A percentile compares a stretch with the other conserved stretches of the same genome.
Conservation (phyloP, 306 rosid species). For the Malus fusca region DNA sequence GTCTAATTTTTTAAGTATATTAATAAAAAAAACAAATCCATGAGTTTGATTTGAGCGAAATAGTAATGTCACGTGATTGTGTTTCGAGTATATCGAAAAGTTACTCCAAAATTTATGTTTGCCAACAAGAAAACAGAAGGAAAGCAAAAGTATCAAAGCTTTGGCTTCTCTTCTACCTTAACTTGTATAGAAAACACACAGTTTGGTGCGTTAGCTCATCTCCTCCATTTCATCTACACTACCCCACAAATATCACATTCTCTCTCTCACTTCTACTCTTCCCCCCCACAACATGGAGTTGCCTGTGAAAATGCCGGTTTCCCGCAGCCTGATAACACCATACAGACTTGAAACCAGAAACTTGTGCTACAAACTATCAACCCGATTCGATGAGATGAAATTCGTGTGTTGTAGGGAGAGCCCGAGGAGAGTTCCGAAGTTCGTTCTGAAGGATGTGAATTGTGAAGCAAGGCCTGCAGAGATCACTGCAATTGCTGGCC, state of each 20-base stretch:
- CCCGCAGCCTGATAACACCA: slow-evolving; percentile 31
- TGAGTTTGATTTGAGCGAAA: no score
- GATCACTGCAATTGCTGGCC: slow-evolving; percentile 88
- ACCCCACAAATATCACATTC: slow-evolving; percentile 28
- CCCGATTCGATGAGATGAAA: slow-evolving; percentile 41
- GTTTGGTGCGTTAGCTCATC: slow-evolving; percentile 92
- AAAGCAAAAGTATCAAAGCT: slow-evolving; percentile 13
- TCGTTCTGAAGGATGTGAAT: slow-evolving; percentile 63
- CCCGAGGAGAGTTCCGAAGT: slow-evolving; percentile 30
- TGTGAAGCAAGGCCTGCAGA: slow-evolving; percentile 81
- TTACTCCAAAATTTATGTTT: not conserved
- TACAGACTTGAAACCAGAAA: slow-evolving; percentile 56
- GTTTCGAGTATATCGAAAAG: not conserved
- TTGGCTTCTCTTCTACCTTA: slow-evolving; percentile 28
- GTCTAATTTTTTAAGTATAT: no score
- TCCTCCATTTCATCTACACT: slow-evolving; percentile 17
- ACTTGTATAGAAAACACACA: slow-evolving; percentile 12
- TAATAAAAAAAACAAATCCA: no score
- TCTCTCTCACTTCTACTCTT: slow-evolving; percentile 12
- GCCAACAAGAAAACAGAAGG: slow-evolving; percentile 21
- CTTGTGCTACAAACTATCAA: slow-evolving; percentile 54
- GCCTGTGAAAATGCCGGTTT: slow-evolving; percentile 48
- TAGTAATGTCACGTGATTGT: not conserved
- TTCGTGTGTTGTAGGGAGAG: slow-evolving; percentile 31
- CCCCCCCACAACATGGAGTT: slow-evolving; percentile 16